A percentile compares a stretch with the other conserved stretches of the same genome.
Evolutionary conservation across 2,329 filamentous ascomycete genomes (phyloP).

Genomic region (Ceratocystis huliohia): DNA sequence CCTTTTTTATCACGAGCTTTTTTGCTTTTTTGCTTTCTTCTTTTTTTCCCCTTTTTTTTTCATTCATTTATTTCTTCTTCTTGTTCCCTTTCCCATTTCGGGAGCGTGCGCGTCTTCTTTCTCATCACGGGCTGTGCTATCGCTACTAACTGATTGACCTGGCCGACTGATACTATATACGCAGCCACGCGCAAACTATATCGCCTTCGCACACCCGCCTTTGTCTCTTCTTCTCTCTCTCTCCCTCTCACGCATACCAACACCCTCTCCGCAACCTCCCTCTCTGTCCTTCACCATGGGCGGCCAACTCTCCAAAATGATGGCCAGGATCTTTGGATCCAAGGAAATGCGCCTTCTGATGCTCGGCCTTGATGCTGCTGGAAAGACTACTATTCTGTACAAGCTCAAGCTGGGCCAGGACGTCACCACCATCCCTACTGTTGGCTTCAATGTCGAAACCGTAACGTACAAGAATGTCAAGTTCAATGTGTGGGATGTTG

Average conservation of each 20-base stretch:
- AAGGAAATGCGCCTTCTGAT: constrained; percentile 99
- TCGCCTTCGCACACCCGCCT: neutral
- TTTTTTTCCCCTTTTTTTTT: neutral
- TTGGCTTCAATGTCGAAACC: constrained; percentile 98
- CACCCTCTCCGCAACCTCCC: neutral
- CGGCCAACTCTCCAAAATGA: constrained; percentile 85
- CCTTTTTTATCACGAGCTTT: neutral
- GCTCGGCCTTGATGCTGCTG: constrained; percentile 92
- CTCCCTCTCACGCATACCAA: neutral
- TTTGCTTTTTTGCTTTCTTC: neutral
- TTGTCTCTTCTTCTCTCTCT: neutral
- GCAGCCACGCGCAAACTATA: neutral
- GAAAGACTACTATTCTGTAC: constrained; percentile 98
- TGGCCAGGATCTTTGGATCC: constrained; percentile 97
- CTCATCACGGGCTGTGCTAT: neutral
- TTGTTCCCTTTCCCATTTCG: neutral
- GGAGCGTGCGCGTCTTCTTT: neutral
- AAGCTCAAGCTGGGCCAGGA: constrained; percentile 98
- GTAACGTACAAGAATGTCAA: constrained; percentile 99
- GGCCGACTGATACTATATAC: neutral
- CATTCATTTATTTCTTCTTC: neutral
- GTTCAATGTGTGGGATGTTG: constrained; percentile 98
- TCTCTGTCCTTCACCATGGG: constrained; percentile 52
- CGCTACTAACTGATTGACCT: neutral
- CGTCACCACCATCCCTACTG: constrained; percentile 94